phyloP scores from a whole-genome alignment of 2,329 filamentous ascomycete genomes.

The Fusarium scirpi region DNA sequence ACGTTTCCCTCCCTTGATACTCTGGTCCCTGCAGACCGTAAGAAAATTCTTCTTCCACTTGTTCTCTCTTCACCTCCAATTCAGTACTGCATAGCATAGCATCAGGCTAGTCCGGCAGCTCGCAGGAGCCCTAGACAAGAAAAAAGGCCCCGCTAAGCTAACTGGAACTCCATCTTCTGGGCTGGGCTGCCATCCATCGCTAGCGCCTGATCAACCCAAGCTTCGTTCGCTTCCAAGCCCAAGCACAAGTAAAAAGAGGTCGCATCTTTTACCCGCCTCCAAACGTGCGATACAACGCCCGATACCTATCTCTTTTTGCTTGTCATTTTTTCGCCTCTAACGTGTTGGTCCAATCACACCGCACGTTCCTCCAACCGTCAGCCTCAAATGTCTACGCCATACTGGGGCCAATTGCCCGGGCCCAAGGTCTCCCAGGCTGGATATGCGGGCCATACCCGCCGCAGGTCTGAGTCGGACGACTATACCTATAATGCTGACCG shows the following conservation, averaged over 20 bases:
- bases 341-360: constrained; percentile 46
- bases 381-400: constrained; percentile 62
- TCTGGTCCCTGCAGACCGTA: constrained; percentile 26
- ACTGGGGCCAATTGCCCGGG: constrained; percentile 70
- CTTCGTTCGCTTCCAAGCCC: constrained; percentile 30
- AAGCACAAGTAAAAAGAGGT: constrained; percentile 1
- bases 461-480: constrained; percentile 51
- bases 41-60: constrained; percentile 18
- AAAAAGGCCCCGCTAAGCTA: constrained; percentile 36
- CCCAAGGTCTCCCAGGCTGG: constrained; percentile 54
- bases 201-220: constrained; percentile 38
- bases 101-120: constrained; percentile 53
- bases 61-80: constrained; percentile 15
- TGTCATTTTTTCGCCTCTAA: constrained; percentile 19
- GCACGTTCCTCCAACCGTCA: constrained; percentile 34
- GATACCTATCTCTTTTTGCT: constrained; percentile 20
- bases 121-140: constrained; percentile 44
- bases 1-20: not conserved
- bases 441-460: constrained; percentile 50
- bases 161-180: constrained; percentile 4
- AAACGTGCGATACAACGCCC: constrained; percentile 35
- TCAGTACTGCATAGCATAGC: constrained; percentile 53
- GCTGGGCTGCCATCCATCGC: constrained; percentile 27
- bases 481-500: constrained; percentile 49
- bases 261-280: constrained; percentile 40